Evolutionary conservation across 352 stramenopile genomes (phyloP), one percentile per base, ranked within the genome.

Genomic region (Phytophthora chlamydospora): DNA sequence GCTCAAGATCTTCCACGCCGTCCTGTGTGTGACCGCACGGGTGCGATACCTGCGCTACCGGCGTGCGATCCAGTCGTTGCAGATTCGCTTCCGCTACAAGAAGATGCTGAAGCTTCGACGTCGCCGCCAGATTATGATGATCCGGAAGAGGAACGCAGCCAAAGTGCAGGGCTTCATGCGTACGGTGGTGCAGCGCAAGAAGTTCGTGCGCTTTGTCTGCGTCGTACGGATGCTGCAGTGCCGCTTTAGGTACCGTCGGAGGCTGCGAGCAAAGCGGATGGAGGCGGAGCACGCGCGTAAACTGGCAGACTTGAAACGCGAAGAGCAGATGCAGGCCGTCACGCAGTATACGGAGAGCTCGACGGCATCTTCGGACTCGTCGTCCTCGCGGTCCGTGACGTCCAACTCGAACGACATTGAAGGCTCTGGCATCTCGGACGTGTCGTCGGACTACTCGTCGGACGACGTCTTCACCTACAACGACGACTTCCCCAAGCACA

Each of bases 391-490:
- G 4, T 91, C 81, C 0, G 42, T 91, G 42, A 81, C 76, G 0
- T 91, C 81, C 8, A 88, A 88, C 54, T 90, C 83, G 6, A 91
- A 94, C 49, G 85, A 92, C 44, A 78, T 90, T 14, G 85, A 91
- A 67, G 81, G 80, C 32, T 80, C 72, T 16, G 65, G 58, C 9
- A 59, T 71, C 19, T 77, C 63, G 13, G 73, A 84, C 51, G 68
- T 71, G 6, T 90, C 85, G 27, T 89, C 83, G 11, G 73, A 75
- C 11, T 81, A 86, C 47, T 90, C 58, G 8, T 66, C 80, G 38
- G 80, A 90, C n/a, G 80, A 91, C 48, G 58, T 75, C 7, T 87
- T 82, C 60, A 52, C 78, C 10, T 85, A 82, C 52, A 82, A 76
- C 11, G 72, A 88, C 38, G 73, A 61, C 24, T 76, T 76, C 42